Conservation (phyloP, 1,284 basidiomycete genomes). For the Irpex sp. region DNA sequence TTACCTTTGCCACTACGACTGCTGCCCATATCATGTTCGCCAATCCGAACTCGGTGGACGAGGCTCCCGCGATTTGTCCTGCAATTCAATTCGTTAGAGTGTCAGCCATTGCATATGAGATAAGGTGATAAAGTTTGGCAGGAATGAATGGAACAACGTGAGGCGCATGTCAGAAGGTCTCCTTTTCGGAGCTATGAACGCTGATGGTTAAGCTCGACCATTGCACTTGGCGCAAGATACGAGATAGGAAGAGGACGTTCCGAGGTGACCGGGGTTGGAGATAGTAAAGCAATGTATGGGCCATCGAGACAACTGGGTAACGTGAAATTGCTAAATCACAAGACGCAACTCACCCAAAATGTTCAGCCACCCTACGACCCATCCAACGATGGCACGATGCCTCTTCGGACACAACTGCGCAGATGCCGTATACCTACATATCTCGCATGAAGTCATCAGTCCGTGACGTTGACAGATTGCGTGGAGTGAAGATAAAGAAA, state of each 20-base stretch:
- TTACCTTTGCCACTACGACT: constrained; percentile 51
- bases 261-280: not conserved
- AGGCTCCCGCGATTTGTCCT: constrained; percentile 77
- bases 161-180: too few relatives aligned
- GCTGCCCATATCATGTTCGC: constrained; percentile 88
- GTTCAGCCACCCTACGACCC: constrained; percentile 86
- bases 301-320: not conserved
- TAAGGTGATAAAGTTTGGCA: not conserved
- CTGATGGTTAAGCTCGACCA: too few relatives aligned
- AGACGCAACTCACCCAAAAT: constrained; percentile 57
- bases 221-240: not conserved
- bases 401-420: constrained; percentile 70
- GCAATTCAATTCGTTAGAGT: not conserved
- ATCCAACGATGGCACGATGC: constrained; percentile 66
- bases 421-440: constrained; percentile 70
- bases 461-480: not conserved
- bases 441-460: not conserved
- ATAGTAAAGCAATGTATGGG: not conserved
- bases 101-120: not conserved
- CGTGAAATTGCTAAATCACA: not conserved
- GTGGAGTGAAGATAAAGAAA: not conserved
- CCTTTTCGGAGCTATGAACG: too few relatives aligned
- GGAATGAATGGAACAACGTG: too few relatives aligned
- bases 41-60: constrained; percentile 88
- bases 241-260: not conserved